Base-by-base conservation (phyloP, 2,329 filamentous ascomycete species). In the Simplicillium sp. region DNA sequence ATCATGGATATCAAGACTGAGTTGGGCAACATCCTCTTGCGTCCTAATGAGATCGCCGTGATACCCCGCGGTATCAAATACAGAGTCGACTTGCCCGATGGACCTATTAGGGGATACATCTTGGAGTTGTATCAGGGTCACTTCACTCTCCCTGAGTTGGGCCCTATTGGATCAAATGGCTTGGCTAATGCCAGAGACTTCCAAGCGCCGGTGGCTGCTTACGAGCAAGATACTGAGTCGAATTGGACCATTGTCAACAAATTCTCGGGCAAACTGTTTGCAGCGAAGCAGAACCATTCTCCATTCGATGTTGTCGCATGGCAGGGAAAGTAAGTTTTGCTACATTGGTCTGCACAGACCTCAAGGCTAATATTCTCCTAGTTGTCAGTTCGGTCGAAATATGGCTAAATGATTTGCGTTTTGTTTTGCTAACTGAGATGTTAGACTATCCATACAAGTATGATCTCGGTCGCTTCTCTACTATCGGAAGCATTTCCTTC, bases 1-100 rank as follows among this genome's bases (percentile, higher is more conserved):
- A 70, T 72, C 12, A 64, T 90, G 32, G 83, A 89, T 53, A 82
- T 90, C 46, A 76, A 81, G 52, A 90, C 85, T 1, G 85, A 90
- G 59, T 68, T 89, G 37, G 86, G 85, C 36, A 75, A 73, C 54
- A 65, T 90, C 6, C 72, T 86, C 34, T 78, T 89, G n/a, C 73
- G 84, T 40, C 84, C 84, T 2, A 82, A 83, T 58, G 85, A 90
- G 59, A 87, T 90, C 36, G 77, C 73, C 47, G 80, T 90, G 2
- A 80, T 90, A 39, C 84, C 84, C 2, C 71, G 85, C 33, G 84
- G 84, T 20, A 69, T 88, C 50, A 73, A 82, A 56, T 88, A 86
- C 64, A 25, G 20, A 25, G 20, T 25, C 9, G 20, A 25, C 9
- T 25, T 25, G 20, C 20, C 20, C 20, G 64, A 68, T 11, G 72